phyloP scores from a whole-genome alignment of 106 monocot genomes.

The Triglochin maritima region DNA sequence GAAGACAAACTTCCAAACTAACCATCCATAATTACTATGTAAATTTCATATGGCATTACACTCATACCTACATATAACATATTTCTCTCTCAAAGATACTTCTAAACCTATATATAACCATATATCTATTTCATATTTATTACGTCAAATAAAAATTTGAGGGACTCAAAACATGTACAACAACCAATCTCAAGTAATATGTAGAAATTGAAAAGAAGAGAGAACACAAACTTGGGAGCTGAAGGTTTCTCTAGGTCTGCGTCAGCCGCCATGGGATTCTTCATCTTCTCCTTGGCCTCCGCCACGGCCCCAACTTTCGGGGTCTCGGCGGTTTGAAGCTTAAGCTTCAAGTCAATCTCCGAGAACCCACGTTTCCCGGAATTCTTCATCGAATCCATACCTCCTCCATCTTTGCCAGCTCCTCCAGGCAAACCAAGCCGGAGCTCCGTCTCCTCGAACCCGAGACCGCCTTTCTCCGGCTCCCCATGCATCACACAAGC shows the following conservation, averaged over 20 bases:
- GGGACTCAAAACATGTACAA: background rate
- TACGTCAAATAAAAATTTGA: background rate
- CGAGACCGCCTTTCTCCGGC: conserved; percentile 11
- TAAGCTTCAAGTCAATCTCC: conserved; percentile 52
- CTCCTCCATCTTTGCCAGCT: conserved; percentile 2
- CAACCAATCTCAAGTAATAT: background rate
- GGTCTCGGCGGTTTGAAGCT: conserved; percentile 23
- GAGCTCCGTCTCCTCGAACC: conserved; percentile 57
- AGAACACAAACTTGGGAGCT: conserved; percentile 29
- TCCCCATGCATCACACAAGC: background rate
- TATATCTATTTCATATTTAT: too few relatives aligned
- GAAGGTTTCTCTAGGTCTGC: conserved; percentile 41
- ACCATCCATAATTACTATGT: too few relatives aligned
- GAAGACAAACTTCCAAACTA: too few relatives aligned
- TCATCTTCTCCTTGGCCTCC: conserved; percentile 11
- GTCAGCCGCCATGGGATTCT: conserved; percentile 11
- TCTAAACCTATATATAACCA: too few relatives aligned
- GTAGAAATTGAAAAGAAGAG: background rate
- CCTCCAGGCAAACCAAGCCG: conserved; percentile 51
- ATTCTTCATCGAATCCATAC: conserved; percentile 10
- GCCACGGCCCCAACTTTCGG: background rate
- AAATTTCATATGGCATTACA: too few relatives aligned
- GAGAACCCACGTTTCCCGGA: conserved; percentile 40
- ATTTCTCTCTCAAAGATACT: too few relatives aligned
- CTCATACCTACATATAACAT: too few relatives aligned